Evolutionary conservation across 225 moss, liverwort and hornwort genomes (phyloP), one percentile per base, ranked within the genome.

Genomic region (Lunularia cruciata): DNA sequence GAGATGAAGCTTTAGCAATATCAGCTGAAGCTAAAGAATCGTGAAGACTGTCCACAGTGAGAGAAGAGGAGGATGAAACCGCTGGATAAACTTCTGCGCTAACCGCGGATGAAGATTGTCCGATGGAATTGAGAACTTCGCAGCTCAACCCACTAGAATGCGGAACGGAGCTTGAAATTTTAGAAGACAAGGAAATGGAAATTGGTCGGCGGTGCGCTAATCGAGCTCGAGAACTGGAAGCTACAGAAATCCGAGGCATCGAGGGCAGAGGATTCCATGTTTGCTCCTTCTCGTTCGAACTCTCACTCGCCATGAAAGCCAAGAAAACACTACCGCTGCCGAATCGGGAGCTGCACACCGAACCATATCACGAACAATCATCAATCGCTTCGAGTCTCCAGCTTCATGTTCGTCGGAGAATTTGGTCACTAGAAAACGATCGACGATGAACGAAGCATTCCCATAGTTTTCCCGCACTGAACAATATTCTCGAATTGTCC

Each of bases 191-290:
- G 3, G 72, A 28, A 0, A 66, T 35, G 15, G 75, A 57, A 20
- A 72, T 39, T 11, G 80, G 75, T 49, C 74, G 52, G 32, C 80
- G 80, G 25, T 80, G 80, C 23, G 72, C 71, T 16, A 80, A 56
- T 31, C 80, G 75, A 36, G 75, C 80, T 36, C 76, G 80, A 16
- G 62, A 47, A 40, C 36, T 49, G 65, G 74, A 59, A 25, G 72
- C 61, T 36, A 80, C 80, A 2, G 68, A 76, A 67, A 80, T 72
- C 39, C 80, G 80, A 9, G 80, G 76, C 62, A 76, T 57, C 8
- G 75, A 67, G 39, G 72, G 78, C 13, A 78, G 66, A 32, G 70
- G 53, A 31, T 52, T 57, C 77, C 71, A 72, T 10, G 51, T 56
- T 10, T 65, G 71, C n/a, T 77, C 71, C 18, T 71, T 58, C 18